Conservation (phyloP, 2,329 filamentous ascomycete genomes). For the Colletotrichum tamarilloi region DNA sequence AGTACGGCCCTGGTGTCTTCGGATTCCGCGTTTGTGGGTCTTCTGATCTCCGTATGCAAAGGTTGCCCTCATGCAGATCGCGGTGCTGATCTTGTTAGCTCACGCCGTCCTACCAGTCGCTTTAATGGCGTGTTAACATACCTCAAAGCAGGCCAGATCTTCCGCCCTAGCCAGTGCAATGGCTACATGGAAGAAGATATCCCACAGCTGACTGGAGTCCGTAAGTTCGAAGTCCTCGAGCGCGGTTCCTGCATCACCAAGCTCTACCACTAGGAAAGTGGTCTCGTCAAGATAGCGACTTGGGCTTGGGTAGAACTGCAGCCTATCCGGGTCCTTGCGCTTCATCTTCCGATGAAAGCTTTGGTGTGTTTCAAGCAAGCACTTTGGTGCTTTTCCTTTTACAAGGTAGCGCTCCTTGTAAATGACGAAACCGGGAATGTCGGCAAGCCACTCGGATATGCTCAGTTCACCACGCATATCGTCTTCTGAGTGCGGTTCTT, state of each 20-base stretch:
- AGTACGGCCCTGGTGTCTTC: constrained; percentile 49
- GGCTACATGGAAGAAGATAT: constrained; percentile 70
- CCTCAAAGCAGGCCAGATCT: constrained; percentile 69
- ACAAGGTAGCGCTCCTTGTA: constrained; percentile 74
- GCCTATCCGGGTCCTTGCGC: constrained; percentile 64
- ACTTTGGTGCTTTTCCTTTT: constrained; percentile 63
- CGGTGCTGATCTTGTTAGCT: constrained; percentile 59
- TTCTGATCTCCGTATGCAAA: constrained; percentile 64
- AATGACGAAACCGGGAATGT: constrained; percentile 72
- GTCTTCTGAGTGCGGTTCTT: constrained; percentile 65
- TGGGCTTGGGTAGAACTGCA: constrained; percentile 72
- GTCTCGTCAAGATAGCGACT: constrained; percentile 68
- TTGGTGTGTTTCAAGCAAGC: constrained; percentile 70
- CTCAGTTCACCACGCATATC: constrained; percentile 69
- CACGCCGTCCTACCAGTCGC: background rate
- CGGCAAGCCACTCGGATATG: constrained; percentile 73
- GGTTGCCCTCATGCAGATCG: constrained; percentile 73
- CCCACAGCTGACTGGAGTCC: constrained; percentile 67
- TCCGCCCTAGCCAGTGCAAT: constrained; percentile 71
- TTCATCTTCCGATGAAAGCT: constrained; percentile 65
- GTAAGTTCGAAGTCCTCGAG: constrained; percentile 68
- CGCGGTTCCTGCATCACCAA: constrained; percentile 71
- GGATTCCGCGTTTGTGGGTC: constrained; percentile 46
- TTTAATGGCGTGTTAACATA: constrained; percentile 40
- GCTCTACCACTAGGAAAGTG: constrained; percentile 69